Base-by-base conservation (phyloP, 768 basidiomycete genomes). In the Agrocybe pediades region DNA sequence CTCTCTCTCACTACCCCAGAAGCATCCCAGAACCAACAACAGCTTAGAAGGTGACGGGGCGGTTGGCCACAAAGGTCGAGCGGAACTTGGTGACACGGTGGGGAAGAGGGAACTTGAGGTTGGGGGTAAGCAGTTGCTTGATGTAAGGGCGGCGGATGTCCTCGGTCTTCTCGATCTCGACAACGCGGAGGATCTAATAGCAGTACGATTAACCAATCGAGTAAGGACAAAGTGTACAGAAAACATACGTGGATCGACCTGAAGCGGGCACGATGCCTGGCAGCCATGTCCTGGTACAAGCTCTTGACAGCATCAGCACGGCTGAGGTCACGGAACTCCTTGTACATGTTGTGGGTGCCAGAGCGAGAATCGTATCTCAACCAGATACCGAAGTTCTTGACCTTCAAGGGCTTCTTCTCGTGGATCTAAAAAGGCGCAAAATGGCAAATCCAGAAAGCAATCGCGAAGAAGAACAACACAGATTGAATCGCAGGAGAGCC, bases 361-460 rank as follows among this genome's bases (percentile, higher is more conserved):
- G 95, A 97, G 65, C 96, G 94, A 50, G 96, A 98, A 78, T 99
- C 97, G 77, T 99, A 99, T 65, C 96, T 91, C 71, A 99, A 76
- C 97, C 97, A 98, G 78, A 99, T 92, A 62, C 97, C 97, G 71
- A 99, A 98, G 88, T 97, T 98, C 86, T 99, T 98, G 74, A 98
- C 90, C 79, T 95, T 95, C 74, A 97, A 71, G 20, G 97, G 97
- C 75, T 90, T 93, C 85, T 92, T 95, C 81, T 98, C 96, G 70
- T 89, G 85, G 71, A 98, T 98, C 95, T 98, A 85, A 11, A 67
- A 53, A 53, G 55, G 52, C n/a, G n/a, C 61, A 65, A 57, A 62
- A 54, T 45, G 65, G 29, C n/a, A n/a, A n/a, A n/a, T n/a, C n/a
- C n/a, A n/a, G n/a, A n/a, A n/a, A 25, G 59, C 65, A 62, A 53